Conservation (phyloP, 768 basidiomycete species). For the Tulasnella sp. region DNA sequence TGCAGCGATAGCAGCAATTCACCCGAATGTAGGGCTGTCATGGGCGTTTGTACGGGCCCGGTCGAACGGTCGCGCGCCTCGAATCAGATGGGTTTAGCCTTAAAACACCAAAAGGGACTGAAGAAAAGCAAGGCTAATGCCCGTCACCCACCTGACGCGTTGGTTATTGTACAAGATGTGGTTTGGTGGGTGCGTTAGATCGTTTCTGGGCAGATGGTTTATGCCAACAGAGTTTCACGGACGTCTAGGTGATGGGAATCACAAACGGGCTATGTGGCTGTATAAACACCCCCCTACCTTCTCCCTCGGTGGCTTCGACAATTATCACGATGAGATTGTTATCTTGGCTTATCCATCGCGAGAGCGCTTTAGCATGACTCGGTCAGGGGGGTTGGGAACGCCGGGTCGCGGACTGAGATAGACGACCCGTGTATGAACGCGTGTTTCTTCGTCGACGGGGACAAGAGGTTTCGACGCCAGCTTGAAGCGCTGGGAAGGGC, state of each 20-base stretch:
- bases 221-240: too few species aligned
- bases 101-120: background rate
- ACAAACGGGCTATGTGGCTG: background rate
- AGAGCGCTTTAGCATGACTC: background rate
- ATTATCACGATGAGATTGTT: background rate
- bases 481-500: background rate
- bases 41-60: background rate
- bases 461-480: background rate
- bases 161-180: background rate
- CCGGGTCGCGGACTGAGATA: background rate
- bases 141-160: too few species aligned
- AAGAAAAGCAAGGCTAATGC: background rate
- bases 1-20: background rate
- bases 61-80: background rate
- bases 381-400: background rate
- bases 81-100: background rate
- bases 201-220: background rate
- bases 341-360: background rate
- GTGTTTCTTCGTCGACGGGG: background rate
- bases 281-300: background rate
- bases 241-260: background rate
- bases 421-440: background rate
- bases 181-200: background rate
- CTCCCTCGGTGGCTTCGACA: background rate
- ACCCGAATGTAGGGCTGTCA: background rate